Conservation (phyloP, 1,284 basidiomycete genomes). For the Entoloma clypeatum region DNA sequence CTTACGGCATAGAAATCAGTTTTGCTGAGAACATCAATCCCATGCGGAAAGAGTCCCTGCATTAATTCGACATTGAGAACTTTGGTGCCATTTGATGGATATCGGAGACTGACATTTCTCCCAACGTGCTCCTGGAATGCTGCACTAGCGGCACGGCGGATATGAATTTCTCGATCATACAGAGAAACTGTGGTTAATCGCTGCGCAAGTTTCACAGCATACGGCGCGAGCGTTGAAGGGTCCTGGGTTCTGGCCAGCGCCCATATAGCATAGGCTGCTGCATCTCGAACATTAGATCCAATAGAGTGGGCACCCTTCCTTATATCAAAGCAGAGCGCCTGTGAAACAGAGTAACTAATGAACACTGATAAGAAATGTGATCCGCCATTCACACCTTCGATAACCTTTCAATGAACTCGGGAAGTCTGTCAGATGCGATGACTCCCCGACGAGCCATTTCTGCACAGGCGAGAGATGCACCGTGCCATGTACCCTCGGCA, state of each 20-base stretch:
- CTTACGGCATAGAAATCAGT: conserved; percentile 96
- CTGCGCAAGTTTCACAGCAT: conserved; percentile 65
- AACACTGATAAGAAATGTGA: conserved; percentile 4
- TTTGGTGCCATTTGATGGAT: conserved; percentile 10
- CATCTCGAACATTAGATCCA: conserved; percentile 92
- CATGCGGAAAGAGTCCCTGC: conserved; percentile 86
- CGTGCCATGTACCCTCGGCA: conserved; percentile 92
- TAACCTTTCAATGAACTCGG: conserved; percentile 71
- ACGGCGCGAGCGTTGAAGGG: conserved; percentile 54
- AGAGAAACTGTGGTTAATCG: conserved; percentile 76
- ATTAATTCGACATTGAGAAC: conserved; percentile 17
- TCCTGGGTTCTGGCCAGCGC: conserved; percentile 82
- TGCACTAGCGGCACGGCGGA: conserved; percentile 95
- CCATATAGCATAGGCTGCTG: conserved; percentile 94
- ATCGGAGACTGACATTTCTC: conserved; percentile 62
- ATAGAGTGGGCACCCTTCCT: conserved; percentile 90
- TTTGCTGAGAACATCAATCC: conserved; percentile 88
- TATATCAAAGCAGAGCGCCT: conserved; percentile 93
- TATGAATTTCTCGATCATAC: conserved; percentile 92
- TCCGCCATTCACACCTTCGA: conserved; percentile 52
- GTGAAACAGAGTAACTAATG: conserved; percentile 11
- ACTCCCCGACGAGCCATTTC: conserved; percentile 87
- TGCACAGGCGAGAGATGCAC: conserved; percentile 88
- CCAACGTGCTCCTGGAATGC: conserved; percentile 98
- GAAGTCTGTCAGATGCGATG: conserved; percentile 53